Conservation (phyloP, 2,329 filamentous ascomycete species). For the Fusarium sp. region DNA sequence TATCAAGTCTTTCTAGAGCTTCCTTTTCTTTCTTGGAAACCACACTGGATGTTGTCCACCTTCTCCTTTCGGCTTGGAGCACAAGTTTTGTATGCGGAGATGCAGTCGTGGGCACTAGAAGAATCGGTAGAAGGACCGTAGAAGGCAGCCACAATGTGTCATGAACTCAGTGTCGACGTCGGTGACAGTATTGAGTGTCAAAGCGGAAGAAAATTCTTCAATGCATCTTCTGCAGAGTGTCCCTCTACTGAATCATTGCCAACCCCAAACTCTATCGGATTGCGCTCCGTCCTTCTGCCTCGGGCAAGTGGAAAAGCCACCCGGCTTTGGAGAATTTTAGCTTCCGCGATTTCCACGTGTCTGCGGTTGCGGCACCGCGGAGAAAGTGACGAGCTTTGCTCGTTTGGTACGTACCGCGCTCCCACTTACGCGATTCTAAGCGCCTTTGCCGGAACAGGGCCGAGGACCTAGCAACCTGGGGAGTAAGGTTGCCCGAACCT, state of each 20-base stretch:
- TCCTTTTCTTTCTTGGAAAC: slow-evolving; percentile 33
- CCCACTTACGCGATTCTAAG: background rate
- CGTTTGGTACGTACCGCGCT: slow-evolving; percentile 1
- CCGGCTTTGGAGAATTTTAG: slow-evolving; percentile 13
- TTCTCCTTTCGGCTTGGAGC: slow-evolving; percentile 36
- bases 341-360: slow-evolving; percentile 43
- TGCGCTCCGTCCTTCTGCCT: slow-evolving; percentile 16
- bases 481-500: slow-evolving; percentile 27
- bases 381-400: slow-evolving; percentile 3
- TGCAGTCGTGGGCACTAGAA: slow-evolving; percentile 34
- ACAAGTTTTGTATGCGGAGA: slow-evolving; percentile 5
- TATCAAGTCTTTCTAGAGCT: slow-evolving; percentile 37
- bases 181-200: slow-evolving; percentile 1
- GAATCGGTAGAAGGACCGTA: slow-evolving; percentile 30
- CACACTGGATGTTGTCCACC: slow-evolving; percentile 34
- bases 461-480: slow-evolving; percentile 5
- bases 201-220: slow-evolving; percentile 9
- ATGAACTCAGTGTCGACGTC: slow-evolving; percentile 23
- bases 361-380: slow-evolving; percentile 29
- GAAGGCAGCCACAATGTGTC: slow-evolving; percentile 30
- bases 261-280: slow-evolving; percentile 26
- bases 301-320: slow-evolving; percentile 20
- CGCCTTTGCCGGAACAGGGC: slow-evolving; percentile 22
- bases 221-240: slow-evolving; percentile 3
- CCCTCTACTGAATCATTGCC: slow-evolving; percentile 22